phyloP scores from a whole-genome alignment of 2,329 filamentous ascomycete genomes.

The Fusarium tupiense region DNA sequence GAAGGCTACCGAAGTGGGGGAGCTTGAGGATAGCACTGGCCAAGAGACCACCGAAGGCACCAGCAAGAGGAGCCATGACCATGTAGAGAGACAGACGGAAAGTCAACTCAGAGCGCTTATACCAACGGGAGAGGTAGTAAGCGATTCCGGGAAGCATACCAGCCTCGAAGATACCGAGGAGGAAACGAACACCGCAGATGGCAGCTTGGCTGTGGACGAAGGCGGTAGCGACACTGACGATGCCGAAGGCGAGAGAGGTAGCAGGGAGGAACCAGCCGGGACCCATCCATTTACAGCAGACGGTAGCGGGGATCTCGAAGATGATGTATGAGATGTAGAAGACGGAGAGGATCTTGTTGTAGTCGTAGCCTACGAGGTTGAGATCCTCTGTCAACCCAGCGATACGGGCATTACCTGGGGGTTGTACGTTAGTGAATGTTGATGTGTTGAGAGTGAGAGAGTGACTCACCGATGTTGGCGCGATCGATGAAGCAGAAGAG shows the following conservation, averaged over 20 bases:
- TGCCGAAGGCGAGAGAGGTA: conserved; percentile 66
- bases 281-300: conserved; percentile 71
- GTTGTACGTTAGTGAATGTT: background rate
- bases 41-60: conserved; percentile 73
- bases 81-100: conserved; percentile 73
- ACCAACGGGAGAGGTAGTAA: conserved; percentile 73
- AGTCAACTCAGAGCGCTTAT: conserved; percentile 68
- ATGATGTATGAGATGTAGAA: conserved; percentile 75
- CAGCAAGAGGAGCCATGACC: conserved; percentile 72
- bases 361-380: conserved; percentile 65
- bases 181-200: conserved; percentile 66
- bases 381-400: conserved; percentile 68
- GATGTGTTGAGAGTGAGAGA: background rate
- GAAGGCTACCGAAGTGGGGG: conserved; percentile 63
- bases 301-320: conserved; percentile 71
- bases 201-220: conserved; percentile 63
- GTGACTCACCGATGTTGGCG: conserved; percentile 72
- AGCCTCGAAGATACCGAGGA: conserved; percentile 70
- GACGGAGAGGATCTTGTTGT: conserved; percentile 68
- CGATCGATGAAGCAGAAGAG: conserved; percentile 80
- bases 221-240: conserved; percentile 67
- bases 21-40: conserved; percentile 70
- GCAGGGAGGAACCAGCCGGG: conserved; percentile 72
- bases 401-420: conserved; percentile 59
- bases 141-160: conserved; percentile 73